These are phyloP conservation scores for Candida railenensis DNA, from an alignment of 805 yeast species.

Conservation along the genomic window DNA sequence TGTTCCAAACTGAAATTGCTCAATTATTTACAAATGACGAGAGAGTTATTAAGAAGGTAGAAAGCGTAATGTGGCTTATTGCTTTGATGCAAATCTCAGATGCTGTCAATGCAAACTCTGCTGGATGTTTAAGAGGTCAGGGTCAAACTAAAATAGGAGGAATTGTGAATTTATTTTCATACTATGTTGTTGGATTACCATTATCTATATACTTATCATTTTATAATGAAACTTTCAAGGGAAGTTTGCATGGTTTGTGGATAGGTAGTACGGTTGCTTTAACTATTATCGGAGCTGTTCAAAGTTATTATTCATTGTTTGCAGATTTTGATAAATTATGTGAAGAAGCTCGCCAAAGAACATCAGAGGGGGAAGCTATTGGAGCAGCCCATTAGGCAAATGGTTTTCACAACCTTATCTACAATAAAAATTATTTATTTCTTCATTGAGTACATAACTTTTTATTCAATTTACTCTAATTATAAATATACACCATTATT, in stretches of 20 bases:
- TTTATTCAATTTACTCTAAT: constrained; percentile 3
- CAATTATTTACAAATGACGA: constrained; percentile 58
- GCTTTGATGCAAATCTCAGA: constrained; percentile 72
- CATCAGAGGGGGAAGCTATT: constrained; percentile 12
- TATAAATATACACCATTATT: not conserved
- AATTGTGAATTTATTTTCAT: constrained; percentile 52
- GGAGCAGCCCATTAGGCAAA: not conserved
- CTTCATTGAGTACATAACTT: not conserved
- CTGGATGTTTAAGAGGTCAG: constrained; percentile 77
- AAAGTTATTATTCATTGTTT: constrained; percentile 33
- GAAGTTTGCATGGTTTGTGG: constrained; percentile 65
- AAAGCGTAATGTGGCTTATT: constrained; percentile 56
- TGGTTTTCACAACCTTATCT: too few relatives aligned
- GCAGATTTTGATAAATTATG: constrained; percentile 38
- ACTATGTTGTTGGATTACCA: constrained; percentile 65
- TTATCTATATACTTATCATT: constrained; percentile 55
- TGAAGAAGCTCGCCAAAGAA: constrained; percentile 38
- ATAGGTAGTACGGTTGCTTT: constrained; percentile 56
- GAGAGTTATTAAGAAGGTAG: constrained; percentile 51
- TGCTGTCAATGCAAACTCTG: constrained; percentile 67
- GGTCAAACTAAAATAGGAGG: constrained; percentile 70
- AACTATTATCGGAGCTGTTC: constrained; percentile 46
- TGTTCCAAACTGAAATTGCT: constrained; percentile 35
- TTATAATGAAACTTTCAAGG: constrained; percentile 36
- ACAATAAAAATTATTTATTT: not conserved